Base-by-base conservation (phyloP, 163 green algal genomes). In the Chlorella variabilis region DNA sequence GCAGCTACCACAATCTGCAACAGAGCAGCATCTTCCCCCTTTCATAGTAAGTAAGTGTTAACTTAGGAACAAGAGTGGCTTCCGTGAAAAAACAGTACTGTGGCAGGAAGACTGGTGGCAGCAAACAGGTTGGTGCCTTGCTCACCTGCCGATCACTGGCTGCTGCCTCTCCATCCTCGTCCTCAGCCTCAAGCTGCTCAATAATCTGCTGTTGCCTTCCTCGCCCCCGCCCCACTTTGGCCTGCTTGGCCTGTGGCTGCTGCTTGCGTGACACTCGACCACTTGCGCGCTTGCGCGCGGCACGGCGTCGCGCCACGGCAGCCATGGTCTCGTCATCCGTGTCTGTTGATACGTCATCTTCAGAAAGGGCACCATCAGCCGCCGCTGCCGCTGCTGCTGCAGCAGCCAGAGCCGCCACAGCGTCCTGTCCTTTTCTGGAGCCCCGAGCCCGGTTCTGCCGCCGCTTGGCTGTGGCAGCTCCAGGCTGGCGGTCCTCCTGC, bases 261-360 rank as follows among this genome's bases (percentile, higher is more conserved):
- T 54, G 1, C 33, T 31, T 11, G 67, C 42, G 31, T 20, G 71
- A 6, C 54, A 54, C 21, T 3, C 36, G 9, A 36, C 54, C 59
- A 5, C 59, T 27, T 13, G 71, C 54, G 11, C 71, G 71, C 51
- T 68, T 68, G 33, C 56, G 54, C 1, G 71, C 71, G 21, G 71
- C 39, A 15, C 71, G 71, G 18, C 36, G 51, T 4, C 4, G 29
- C 6, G 54, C 36, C 8, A 49, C 15, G 3, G 39, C 71, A 11
- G 54, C 71, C 11, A 68, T 45, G 5, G 71, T 54, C 36, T 48
- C 11, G 31, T 79, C 71, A 23, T 79, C 34, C 42, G 48, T 69
- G 49, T 79, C 71, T 42, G 71, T 54, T 0, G 71, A 66, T 2
- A 78, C 11, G 20, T 78, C 71, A 31, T 78, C 71, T 1, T 74